Conservation (phyloP, 2,329 filamentous ascomycete species). For the Allantophomopsis cytisporea region DNA sequence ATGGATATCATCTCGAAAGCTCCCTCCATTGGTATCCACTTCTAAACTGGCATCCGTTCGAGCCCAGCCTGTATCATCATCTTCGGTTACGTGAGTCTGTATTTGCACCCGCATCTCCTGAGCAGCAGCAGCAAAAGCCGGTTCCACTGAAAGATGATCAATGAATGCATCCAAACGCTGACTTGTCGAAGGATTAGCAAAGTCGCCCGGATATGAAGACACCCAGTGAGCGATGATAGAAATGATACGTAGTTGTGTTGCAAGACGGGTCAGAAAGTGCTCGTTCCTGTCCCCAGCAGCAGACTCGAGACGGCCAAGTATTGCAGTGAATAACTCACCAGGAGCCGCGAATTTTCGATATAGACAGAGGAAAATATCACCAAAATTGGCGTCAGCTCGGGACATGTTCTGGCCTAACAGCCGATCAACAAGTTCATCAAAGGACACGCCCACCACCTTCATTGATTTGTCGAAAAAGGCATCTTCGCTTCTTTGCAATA, state of each 20-base stretch:
- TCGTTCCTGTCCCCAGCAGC: constrained; percentile 52
- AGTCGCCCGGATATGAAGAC: constrained; percentile 80
- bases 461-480: constrained; percentile 37
- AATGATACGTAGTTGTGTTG: constrained; percentile 71
- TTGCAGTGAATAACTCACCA: constrained; percentile 60
- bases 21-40: constrained; percentile 19
- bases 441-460: constrained; percentile 37
- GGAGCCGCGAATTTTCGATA: constrained; percentile 91
- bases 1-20: not conserved
- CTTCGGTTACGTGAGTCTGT: constrained; percentile 58
- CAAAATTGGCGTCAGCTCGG: constrained; percentile 80
- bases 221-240: constrained; percentile 84
- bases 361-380: constrained; percentile 76
- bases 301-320: constrained; percentile 63
- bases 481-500: constrained; percentile 54
- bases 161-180: constrained; percentile 66
- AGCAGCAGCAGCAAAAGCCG: constrained; percentile 73
- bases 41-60: constrained; percentile 47
- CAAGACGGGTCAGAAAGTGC: constrained; percentile 63
- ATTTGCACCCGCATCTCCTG: constrained; percentile 75
- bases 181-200: constrained; percentile 65
- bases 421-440: constrained; percentile 74
- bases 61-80: constrained; percentile 92
- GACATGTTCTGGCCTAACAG: constrained; percentile 71
- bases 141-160: constrained; percentile 55